Evolutionary conservation across 2,329 filamentous ascomycete genomes (phyloP).

Genomic region (Apiospora malaysiana): DNA sequence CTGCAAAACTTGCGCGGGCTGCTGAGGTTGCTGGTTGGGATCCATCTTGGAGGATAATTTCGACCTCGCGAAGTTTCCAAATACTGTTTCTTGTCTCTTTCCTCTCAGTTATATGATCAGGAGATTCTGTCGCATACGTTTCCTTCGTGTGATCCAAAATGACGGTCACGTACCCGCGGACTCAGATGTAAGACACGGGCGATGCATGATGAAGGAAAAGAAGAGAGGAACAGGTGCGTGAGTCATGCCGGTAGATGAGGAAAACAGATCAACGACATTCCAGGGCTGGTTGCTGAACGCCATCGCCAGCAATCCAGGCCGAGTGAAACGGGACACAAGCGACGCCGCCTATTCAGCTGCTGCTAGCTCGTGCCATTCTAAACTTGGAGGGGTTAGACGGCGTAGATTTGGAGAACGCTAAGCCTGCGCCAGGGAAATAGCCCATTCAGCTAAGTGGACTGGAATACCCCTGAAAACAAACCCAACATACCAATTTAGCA

Average conservation of each 20-base stretch:
- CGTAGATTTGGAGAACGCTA: background rate
- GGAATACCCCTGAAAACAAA: background rate
- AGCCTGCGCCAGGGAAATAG: background rate
- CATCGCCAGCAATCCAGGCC: background rate
- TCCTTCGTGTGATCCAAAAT: background rate
- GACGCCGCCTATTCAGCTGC: background rate
- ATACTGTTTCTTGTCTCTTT: background rate
- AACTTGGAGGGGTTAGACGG: background rate
- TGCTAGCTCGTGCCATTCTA: background rate
- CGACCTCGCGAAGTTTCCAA: background rate
- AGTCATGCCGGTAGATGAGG: background rate
- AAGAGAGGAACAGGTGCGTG: background rate
- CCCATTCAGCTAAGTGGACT: background rate
- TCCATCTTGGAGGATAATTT: slow-evolving; percentile 25
- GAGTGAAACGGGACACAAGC: background rate
- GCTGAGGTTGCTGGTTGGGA: slow-evolving; percentile 24
- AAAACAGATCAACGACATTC: background rate
- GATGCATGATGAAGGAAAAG: background rate
- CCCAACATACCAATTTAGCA: background rate
- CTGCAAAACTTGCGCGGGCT: background rate
- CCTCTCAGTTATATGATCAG: background rate
- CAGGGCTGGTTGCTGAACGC: background rate
- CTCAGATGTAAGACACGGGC: background rate
- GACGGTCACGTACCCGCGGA: background rate
- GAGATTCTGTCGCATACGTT: background rate